phyloP scores from a whole-genome alignment of 176 grass and related monocot species.

The Pontederia paniculata region DNA sequence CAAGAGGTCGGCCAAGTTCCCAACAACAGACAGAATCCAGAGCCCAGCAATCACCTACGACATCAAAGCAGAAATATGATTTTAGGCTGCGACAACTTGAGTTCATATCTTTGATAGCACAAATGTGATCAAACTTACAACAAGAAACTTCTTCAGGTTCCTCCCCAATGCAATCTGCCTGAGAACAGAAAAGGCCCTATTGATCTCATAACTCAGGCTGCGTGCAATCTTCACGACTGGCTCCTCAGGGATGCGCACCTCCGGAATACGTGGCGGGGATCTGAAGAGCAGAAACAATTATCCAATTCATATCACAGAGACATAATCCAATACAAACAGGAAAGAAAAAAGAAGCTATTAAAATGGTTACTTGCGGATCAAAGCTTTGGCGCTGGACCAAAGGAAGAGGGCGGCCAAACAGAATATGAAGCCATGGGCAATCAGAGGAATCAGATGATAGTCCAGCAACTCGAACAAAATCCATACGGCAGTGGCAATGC shows the following conservation, averaged over 20 bases:
- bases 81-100: not conserved
- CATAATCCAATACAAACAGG: not conserved
- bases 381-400: conserved; percentile 68
- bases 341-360: not conserved
- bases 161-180: conserved; percentile 62
- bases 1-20: conserved; percentile 75
- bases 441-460: conserved; percentile 67
- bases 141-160: conserved; percentile 81
- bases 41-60: conserved; percentile 63
- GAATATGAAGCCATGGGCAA: conserved; percentile 73
- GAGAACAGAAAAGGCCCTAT: conserved; percentile 50
- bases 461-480: conserved; percentile 68
- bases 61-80: not conserved
- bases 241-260: conserved; percentile 65
- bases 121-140: conserved; percentile 28
- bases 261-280: conserved; percentile 46
- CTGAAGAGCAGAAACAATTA: conserved; percentile 24
- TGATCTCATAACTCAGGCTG: conserved; percentile 57
- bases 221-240: conserved; percentile 44
- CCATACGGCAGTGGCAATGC: conserved; percentile 52
- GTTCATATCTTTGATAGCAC: not conserved
- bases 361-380: conserved; percentile 57
- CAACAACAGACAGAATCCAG: conserved; percentile 73
- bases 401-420: conserved; percentile 64
- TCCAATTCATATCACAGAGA: not conserved